Percentiles rank a stretch among this genome's conserved stretches.
phyloP scores from a whole-genome alignment of 140 eudicot genomes.

The Ambrosia hybrid region DNA sequence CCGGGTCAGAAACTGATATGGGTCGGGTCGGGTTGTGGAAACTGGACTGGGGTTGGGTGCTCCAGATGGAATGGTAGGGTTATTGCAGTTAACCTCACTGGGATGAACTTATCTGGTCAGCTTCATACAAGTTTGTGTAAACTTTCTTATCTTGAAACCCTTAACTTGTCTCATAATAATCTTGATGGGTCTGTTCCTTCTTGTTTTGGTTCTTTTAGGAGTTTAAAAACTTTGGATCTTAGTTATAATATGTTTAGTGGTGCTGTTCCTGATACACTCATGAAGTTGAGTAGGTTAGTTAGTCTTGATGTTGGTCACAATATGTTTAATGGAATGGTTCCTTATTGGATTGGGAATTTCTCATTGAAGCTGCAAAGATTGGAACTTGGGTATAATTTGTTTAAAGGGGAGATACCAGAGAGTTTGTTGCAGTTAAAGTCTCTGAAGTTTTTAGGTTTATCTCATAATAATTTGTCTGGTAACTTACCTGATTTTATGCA shows the following conservation, averaged over 20 bases:
- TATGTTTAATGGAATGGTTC: constrained; percentile 54
- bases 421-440: constrained; percentile 56
- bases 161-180: constrained; percentile 58
- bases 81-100: constrained; percentile 57
- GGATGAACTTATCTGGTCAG: constrained; percentile 54
- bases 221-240: constrained; percentile 57
- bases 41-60: constrained; percentile 69
- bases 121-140: constrained; percentile 69
- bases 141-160: constrained; percentile 61
- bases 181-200: constrained; percentile 52
- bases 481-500: constrained; percentile 56
- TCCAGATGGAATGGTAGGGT: constrained; percentile 70
- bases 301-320: constrained; percentile 61
- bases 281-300: constrained; percentile 37
- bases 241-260: constrained; percentile 58
- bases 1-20: constrained; percentile 58
- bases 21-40: constrained; percentile 57
- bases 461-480: constrained; percentile 61
- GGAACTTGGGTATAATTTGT: constrained; percentile 61
- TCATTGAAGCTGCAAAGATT: constrained; percentile 53
- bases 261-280: constrained; percentile 43
- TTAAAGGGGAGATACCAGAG: constrained; percentile 69
- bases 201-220: constrained; percentile 60
- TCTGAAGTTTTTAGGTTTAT: constrained; percentile 66
- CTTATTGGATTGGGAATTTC: constrained; percentile 68